These are phyloP conservation scores for Lasiodiplodia hormozganensis DNA, from an alignment of 2,329 filamentous ascomycete species.

Conservation along the genomic window DNA sequence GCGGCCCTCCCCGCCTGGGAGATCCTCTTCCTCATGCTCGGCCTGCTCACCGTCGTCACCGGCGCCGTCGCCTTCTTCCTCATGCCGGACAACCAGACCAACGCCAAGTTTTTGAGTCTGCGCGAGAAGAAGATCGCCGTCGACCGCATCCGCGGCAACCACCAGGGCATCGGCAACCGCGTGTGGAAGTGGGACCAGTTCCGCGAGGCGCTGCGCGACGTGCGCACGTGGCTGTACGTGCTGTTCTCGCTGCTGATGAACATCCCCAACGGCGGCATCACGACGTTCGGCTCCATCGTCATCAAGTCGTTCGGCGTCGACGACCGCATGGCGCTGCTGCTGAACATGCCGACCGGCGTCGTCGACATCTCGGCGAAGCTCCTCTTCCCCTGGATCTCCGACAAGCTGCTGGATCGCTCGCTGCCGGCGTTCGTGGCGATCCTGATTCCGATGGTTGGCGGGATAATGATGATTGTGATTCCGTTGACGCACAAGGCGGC, in stretches of 20 bases:
- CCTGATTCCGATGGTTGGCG: constrained; percentile 26
- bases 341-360: constrained; percentile 13
- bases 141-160: constrained; percentile 47
- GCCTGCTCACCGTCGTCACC: neutral
- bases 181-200: constrained; percentile 46
- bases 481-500: constrained; percentile 22
- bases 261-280: constrained; percentile 58
- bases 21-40: constrained; percentile 44
- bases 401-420: constrained; percentile 31
- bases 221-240: constrained; percentile 48
- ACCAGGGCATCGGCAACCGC: constrained; percentile 50
- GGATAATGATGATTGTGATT: constrained; percentile 13
- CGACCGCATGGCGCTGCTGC: neutral
- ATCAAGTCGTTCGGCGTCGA: constrained; percentile 53
- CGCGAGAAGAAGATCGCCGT: constrained; percentile 49
- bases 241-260: constrained; percentile 53
- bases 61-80: constrained; percentile 35
- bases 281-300: constrained; percentile 55
- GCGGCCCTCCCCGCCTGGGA: constrained; percentile 41
- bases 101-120: constrained; percentile 44
- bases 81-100: constrained; percentile 46
- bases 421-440: constrained; percentile 32
- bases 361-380: constrained; percentile 29
- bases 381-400: constrained; percentile 18
- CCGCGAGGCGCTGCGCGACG: constrained; percentile 49